Evolutionary conservation across 2,329 filamentous ascomycete genomes (phyloP), one percentile per base, ranked within the genome.

Genomic region (Polytolypa hystricis): DNA sequence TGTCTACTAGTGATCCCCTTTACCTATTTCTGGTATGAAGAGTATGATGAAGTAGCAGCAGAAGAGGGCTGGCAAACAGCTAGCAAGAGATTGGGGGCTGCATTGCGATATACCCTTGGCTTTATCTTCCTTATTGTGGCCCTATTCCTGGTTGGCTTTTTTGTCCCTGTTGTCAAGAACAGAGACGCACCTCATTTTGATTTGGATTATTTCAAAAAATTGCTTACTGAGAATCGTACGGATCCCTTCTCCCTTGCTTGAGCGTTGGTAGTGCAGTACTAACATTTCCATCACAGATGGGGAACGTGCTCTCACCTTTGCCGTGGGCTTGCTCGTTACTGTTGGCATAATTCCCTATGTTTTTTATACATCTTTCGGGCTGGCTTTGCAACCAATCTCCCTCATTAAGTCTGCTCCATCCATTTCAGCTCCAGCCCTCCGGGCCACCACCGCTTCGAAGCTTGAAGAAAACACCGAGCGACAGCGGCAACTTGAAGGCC

Each of bases 21-120:
- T 55, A 81, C 87, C 32, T 98, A 98, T 66, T 98, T 98, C 58
- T 95, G 82, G 77, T 91, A 93, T 53, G 91, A 98, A 58, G 91
- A 96, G 60, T 93, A 93, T 47, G 89, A 95, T 52, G 86, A 95
- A 62, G 79, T 89, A 14, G 86, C 86, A 42, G 73, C 80, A 21
- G 84, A 93, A 50, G 75, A 84, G 42, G 83, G 84, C 20, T 77
- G 74, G 19, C 79, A 87, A 55, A 81, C 81, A 2, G 60, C 81
- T 40, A 71, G 69, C 5, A 73, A 77, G 52, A 74, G 85, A 37
- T 71, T 96, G 42, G 80, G 79, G 73, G 79, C 79, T n/a, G 85
- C 91, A 3, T 67, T 84, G 55, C 94, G 93, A 62, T 96, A 95
- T 64, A 95, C 91, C 0, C 64, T 87, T 33, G 80, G 77, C 42